Evolutionary conservation across 2,329 filamentous ascomycete species (phyloP).

Genomic region (Sclerotinia trifoliorum): DNA sequence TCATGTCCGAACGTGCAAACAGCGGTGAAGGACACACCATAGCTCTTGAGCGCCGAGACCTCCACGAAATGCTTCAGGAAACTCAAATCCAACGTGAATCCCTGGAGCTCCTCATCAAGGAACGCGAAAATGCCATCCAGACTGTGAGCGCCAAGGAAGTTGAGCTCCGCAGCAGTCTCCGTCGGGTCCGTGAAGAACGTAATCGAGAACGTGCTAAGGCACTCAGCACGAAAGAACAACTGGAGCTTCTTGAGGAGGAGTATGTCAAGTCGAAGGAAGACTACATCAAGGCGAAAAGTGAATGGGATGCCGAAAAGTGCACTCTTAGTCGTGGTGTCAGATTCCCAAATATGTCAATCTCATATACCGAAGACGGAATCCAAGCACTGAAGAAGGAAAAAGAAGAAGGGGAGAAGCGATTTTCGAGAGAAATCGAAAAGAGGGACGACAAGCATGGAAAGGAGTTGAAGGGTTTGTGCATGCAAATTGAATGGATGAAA

Average conservation of each 20-base stretch:
- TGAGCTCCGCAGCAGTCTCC: constrained; percentile 64
- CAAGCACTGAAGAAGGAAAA: constrained; percentile 40
- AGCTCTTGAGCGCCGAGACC: constrained; percentile 56
- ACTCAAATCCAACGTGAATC: constrained; percentile 64
- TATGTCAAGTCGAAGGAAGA: constrained; percentile 37
- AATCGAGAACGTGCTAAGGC: constrained; percentile 42
- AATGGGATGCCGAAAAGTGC: constrained; percentile 48
- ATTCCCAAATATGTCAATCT: constrained; percentile 42
- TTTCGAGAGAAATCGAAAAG: constrained; percentile 38
- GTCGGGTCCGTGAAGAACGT: constrained; percentile 66
- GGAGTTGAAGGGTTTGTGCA: constrained; percentile 77
- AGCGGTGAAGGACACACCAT: constrained; percentile 57
- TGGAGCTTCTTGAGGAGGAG: constrained; percentile 41
- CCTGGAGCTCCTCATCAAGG: constrained; percentile 69
- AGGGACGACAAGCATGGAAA: constrained; percentile 65
- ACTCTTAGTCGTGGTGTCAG: constrained; percentile 43
- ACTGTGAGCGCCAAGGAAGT: constrained; percentile 55
- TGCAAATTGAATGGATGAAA: constrained; percentile 90
- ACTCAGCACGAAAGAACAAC: constrained; percentile 28
- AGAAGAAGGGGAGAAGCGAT: constrained; percentile 52
- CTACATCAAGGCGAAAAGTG: constrained; percentile 41
- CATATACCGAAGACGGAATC: constrained; percentile 44
- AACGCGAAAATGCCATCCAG: constrained; percentile 66
- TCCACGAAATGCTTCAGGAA: constrained; percentile 60
- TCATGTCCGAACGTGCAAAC: constrained; percentile 56